Conservation (phyloP, 352 stramenopile genomes). For the Pythium aquatile region DNA sequence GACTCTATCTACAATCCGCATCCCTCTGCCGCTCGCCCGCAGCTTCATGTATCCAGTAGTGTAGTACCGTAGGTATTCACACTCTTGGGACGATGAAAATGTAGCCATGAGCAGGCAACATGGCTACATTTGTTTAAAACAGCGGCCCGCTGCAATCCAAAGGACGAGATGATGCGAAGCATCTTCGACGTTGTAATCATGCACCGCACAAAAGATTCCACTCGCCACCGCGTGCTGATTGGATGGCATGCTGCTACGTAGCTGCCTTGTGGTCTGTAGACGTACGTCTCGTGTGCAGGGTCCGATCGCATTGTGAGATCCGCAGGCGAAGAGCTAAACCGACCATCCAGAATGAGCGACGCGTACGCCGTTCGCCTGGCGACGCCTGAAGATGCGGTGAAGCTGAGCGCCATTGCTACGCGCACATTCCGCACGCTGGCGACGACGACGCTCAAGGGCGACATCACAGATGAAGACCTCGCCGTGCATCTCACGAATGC, state of each 20-base stretch:
- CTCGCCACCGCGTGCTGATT: background rate
- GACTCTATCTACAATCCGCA: too few species aligned
- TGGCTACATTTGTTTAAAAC: background rate
- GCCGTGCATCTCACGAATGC: conserved; percentile 10
- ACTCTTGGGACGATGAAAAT: background rate
- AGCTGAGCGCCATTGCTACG: conserved; percentile 25
- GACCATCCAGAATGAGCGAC: background rate
- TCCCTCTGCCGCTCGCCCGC: too few species aligned
- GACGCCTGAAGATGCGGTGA: conserved; percentile 20
- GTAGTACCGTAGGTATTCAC: too few species aligned
- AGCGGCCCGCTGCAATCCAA: background rate
- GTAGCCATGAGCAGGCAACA: background rate
- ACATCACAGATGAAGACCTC: conserved; percentile 27
- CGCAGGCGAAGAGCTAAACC: background rate
- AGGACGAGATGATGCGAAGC: background rate
- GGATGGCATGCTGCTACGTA: background rate
- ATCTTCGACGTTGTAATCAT: background rate
- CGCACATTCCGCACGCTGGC: conserved; percentile 33
- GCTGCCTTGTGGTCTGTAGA: background rate
- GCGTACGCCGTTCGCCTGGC: conserved; percentile 18
- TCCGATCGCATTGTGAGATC: too few species aligned
- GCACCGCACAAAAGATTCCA: background rate
- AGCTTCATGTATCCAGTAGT: too few species aligned
- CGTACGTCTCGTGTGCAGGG: background rate
- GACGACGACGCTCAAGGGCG: background rate